A percentile compares a stretch with the other conserved stretches of the same genome.
phyloP scores from a whole-genome alignment of 805 yeast species.

The Saturnispora halmiae region DNA sequence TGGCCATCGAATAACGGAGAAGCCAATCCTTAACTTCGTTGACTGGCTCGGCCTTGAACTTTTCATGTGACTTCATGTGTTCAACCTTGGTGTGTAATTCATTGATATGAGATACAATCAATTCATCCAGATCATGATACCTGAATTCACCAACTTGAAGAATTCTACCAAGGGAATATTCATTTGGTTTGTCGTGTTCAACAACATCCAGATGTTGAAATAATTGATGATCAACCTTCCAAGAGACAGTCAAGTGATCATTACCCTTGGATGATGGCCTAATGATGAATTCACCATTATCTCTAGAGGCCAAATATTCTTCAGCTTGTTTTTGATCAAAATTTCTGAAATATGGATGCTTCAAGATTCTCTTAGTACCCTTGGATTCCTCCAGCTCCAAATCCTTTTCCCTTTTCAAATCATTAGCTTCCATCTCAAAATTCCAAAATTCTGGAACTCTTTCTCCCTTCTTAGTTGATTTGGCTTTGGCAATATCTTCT shows the following conservation, averaged over 20 bases:
- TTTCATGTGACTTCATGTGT: constrained; percentile 78
- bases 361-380: constrained; percentile 67
- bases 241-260: constrained; percentile 83
- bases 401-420: constrained; percentile 46
- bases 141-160: constrained; percentile 55
- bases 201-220: constrained; percentile 87
- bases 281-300: constrained; percentile 86
- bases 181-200: constrained; percentile 62
- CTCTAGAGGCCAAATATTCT: constrained; percentile 78
- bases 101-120: constrained; percentile 78
- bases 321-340: constrained; percentile 86
- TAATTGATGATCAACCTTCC: constrained; percentile 88
- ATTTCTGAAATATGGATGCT: constrained; percentile 84
- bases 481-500: constrained; percentile 51
- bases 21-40: constrained; percentile 80
- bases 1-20: constrained; percentile 81
- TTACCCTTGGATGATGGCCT: constrained; percentile 90
- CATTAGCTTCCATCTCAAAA: constrained; percentile 60
- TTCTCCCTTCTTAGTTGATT: constrained; percentile 31
- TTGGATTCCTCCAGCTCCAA: constrained; percentile 57
- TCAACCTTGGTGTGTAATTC: constrained; percentile 75
- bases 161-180: constrained; percentile 48
- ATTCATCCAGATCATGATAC: constrained; percentile 87
- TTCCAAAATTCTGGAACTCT: constrained; percentile 74
- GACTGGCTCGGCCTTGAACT: constrained; percentile 73